These are phyloP conservation scores for Lachancea sp. DNA, from an alignment of 805 yeast genomes.

Conservation along the genomic window DNA sequence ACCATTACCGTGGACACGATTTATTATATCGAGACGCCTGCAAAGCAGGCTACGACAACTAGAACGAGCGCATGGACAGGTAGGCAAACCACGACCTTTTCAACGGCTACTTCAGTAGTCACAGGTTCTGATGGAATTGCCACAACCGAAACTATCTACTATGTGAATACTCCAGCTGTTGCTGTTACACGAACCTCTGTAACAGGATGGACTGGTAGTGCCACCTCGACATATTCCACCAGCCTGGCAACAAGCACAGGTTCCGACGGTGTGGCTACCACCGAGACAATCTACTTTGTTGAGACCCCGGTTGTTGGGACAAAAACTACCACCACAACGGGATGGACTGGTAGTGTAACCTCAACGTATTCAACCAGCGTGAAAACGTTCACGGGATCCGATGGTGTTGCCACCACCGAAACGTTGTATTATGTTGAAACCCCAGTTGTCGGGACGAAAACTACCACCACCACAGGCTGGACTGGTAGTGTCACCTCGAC, in stretches of 20 bases:
- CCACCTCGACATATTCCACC: conserved; percentile 7
- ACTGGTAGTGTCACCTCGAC: conserved; percentile 8
- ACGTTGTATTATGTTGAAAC: conserved; percentile 7
- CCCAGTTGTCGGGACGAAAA: conserved; percentile 2
- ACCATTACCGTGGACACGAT: conserved; percentile 11
- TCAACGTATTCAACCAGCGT: conserved; percentile 6
- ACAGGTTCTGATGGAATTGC: conserved; percentile 4
- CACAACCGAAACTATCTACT: conserved; percentile 12
- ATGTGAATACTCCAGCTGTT: conserved; percentile 12
- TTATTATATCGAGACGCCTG: conserved; percentile 12
- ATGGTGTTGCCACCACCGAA: background rate
- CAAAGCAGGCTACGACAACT: background rate
- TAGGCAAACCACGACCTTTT: conserved; percentile 1
- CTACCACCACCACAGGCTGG: conserved; percentile 9
- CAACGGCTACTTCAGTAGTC: conserved; percentile 4
- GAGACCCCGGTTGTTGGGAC: conserved; percentile 7
- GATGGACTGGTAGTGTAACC: conserved; percentile 5
- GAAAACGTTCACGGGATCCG: conserved; percentile 2
- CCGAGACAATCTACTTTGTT: conserved; percentile 1
- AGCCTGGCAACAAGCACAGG: conserved; percentile 4
- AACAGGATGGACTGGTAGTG: conserved; percentile 14
- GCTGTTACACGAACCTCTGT: conserved; percentile 4
- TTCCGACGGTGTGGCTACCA: background rate
- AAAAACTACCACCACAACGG: conserved; percentile 7
- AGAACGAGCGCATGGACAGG: conserved; percentile 11